Base-by-base conservation (phyloP, 1,284 basidiomycete species). In the Heliocybe sulcata region DNA sequence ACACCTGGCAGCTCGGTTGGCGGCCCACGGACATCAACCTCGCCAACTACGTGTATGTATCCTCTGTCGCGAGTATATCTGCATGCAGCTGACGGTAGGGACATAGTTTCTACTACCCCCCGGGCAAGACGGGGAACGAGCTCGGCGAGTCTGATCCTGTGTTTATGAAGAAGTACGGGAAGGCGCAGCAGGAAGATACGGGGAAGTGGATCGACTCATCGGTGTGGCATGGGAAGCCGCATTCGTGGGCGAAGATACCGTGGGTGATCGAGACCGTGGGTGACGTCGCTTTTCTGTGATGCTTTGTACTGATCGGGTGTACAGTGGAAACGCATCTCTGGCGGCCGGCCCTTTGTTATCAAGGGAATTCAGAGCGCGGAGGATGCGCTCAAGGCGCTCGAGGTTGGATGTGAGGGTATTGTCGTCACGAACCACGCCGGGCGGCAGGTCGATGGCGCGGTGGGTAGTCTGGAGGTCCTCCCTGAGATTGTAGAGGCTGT, bases 1-100 rank as follows among this genome's bases (percentile, higher is more conserved):
- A 84, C 62, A 83, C 81, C 16, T 81, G 78, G 76, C 76, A 80
- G 57, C 71, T 83, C n/a, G 81, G 76, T 3, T 83, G 80, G 79
- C 66, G 81, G 11, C 80, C 80, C 25, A 77, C 75, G 1, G 82
- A 83, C 64, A 75, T 82, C 56, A 76, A 74, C 55, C 69, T 77
- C 38, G 73, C 75, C 3, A 81, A 82, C 64, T 78, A 77, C 60
- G 67, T 70, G 71, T 74, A 56, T n/a, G 70, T 64, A 14, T 48
- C 33, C 19, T 45, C 35, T 31, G 19, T 31, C 19, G 25, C n/a
- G 27, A 1, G 35, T 14, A n/a, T 22, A 23, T 16, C 12, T 23
- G 12, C 6, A 2, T 35, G 12, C 35, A 14, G 2, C 23, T 12
- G 25, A 14, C 38, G 12, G 27, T 16, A n/a, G 25, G 20, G 16